Conservation (phyloP, 2,329 filamentous ascomycete species). For the Alternaria panax region DNA sequence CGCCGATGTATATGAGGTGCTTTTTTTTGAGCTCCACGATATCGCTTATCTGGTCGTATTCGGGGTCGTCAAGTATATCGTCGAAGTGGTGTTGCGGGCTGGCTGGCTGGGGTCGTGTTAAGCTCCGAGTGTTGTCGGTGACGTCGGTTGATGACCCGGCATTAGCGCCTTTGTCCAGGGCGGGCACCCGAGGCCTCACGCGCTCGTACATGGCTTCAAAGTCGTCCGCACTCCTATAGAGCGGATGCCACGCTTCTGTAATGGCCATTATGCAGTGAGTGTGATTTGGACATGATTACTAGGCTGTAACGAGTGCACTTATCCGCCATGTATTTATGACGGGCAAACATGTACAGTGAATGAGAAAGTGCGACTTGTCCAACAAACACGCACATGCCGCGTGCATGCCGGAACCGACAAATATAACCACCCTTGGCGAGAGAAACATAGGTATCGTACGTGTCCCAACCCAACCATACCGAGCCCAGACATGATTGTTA, state of each 20-base stretch:
- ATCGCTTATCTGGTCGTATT: constrained; percentile 25
- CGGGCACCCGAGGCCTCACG: constrained; percentile 4
- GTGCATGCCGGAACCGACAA: background rate
- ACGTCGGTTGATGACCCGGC: constrained; percentile 19
- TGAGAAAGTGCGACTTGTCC: constrained; percentile 17
- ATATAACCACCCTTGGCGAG: background rate
- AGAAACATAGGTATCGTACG: constrained; percentile 8
- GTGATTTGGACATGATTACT: constrained; percentile 3
- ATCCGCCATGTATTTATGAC: constrained; percentile 7
- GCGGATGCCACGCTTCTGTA: background rate
- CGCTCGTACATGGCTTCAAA: constrained; percentile 16
- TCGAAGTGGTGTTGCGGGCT: constrained; percentile 7
- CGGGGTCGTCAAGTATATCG: constrained; percentile 19
- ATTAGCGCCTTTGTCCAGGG: constrained; percentile 9
- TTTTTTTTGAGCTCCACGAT: constrained; percentile 16
- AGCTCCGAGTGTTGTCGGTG: constrained; percentile 23
- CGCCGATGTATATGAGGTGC: constrained; percentile 4
- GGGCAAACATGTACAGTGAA: constrained; percentile 29
- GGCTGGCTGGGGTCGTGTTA: constrained; percentile 11
- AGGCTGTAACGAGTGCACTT: constrained; percentile 8
- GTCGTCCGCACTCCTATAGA: constrained; percentile 2
- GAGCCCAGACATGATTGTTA: background rate
- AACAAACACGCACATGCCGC: constrained; percentile 5
- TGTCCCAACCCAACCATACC: constrained; percentile 4
- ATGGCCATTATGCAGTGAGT: background rate